phyloP scores from a whole-genome alignment of 352 stramenopile species.

The Phytophthora boehmeriae region DNA sequence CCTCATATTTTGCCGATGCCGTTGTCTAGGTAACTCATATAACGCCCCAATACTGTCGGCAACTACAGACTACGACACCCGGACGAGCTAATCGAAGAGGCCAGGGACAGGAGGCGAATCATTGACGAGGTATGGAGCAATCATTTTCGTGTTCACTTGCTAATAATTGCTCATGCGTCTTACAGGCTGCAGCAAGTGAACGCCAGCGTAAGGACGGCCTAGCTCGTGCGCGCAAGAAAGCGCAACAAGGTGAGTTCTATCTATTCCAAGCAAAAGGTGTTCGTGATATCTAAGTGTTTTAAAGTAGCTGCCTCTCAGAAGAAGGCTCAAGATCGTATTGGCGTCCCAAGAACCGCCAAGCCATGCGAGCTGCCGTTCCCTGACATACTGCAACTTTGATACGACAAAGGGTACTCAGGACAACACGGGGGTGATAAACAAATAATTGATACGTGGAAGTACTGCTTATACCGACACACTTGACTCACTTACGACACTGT shows the following conservation, averaged over 20 bases:
- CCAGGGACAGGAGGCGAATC: conserved; percentile 26
- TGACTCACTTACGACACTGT: conserved; percentile 17
- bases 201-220: conserved; percentile 23
- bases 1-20: background rate
- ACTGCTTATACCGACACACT: conserved; percentile 4
- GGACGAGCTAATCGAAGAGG: conserved; percentile 36
- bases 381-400: conserved; percentile 11
- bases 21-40: no score
- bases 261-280: background rate
- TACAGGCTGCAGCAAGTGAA: background rate
- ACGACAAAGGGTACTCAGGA: background rate
- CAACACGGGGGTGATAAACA: conserved; percentile 8
- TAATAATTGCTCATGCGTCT: background rate
- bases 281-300: background rate
- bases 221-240: conserved; percentile 26
- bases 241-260: conserved; percentile 10
- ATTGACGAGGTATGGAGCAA: conserved; percentile 35
- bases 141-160: background rate
- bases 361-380: conserved; percentile 14
- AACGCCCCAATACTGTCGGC: background rate
- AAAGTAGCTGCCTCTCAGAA: conserved; percentile 7
- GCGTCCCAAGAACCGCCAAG: conserved; percentile 7
- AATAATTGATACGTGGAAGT: conserved; percentile 15
- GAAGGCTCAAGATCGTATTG: conserved; percentile 8
- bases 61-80: conserved; percentile 31